These are phyloP conservation scores for Leishmania martiniquensis DNA, from an alignment of 208 protist species.

Conservation along the genomic window DNA sequence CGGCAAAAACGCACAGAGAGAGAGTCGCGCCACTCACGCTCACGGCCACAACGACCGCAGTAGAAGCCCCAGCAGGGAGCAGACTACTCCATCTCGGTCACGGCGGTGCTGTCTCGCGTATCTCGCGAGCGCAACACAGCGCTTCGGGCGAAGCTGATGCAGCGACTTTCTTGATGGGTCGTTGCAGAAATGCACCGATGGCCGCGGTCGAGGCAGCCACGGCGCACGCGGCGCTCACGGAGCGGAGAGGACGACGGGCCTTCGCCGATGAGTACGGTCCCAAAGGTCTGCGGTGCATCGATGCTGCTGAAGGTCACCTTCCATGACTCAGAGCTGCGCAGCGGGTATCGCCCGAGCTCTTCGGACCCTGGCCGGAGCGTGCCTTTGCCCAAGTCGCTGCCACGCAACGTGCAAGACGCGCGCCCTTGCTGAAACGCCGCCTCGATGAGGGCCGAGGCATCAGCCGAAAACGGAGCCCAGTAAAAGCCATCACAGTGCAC, in stretches of 20 bases:
- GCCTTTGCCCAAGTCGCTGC: slow-evolving; percentile 31
- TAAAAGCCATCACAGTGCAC: slow-evolving; percentile 29
- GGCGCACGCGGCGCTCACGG: slow-evolving; percentile 30
- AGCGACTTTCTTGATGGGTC: slow-evolving; percentile 29
- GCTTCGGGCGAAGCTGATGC: slow-evolving; percentile 40
- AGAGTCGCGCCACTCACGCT: not conserved
- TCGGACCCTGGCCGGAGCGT: slow-evolving; percentile 32
- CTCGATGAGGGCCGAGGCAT: slow-evolving; percentile 56
- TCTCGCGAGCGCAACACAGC: slow-evolving; percentile 1
- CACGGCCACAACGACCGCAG: not conserved
- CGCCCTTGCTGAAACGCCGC: slow-evolving; percentile 54
- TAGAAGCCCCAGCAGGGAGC: not conserved
- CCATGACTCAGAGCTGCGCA: slow-evolving; percentile 47
- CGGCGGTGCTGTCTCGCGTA: slow-evolving; percentile 3
- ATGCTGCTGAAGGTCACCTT: slow-evolving; percentile 74
- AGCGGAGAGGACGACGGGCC: slow-evolving; percentile 22
- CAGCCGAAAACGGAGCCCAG: slow-evolving; percentile 68
- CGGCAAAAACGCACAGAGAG: not conserved
- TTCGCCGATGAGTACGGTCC: slow-evolving; percentile 61
- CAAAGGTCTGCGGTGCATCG: slow-evolving; percentile 80
- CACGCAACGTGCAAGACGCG: slow-evolving; percentile 43
- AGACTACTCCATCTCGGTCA: not conserved
- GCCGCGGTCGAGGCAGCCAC: slow-evolving; percentile 17
- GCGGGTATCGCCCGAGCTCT: slow-evolving; percentile 25
- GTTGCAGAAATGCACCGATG: slow-evolving; percentile 39